Conservation (phyloP, 2,329 filamentous ascomycete species). For the Botryotinia calthae region DNA sequence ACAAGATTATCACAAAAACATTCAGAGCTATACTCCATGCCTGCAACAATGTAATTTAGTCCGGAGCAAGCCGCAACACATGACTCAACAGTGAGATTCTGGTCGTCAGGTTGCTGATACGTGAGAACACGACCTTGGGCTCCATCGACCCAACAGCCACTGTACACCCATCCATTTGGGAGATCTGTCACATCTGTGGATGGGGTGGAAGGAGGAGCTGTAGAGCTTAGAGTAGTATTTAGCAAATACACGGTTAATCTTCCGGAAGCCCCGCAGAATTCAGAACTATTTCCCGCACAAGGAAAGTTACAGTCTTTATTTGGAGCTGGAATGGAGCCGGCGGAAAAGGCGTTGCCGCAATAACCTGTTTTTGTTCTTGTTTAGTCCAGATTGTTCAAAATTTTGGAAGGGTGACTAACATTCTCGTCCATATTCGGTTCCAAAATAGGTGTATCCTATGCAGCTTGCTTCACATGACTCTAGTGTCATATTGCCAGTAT, state of each 20-base stretch:
- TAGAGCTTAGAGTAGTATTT: conserved; percentile 14
- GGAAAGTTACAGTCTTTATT: conserved; percentile 31
- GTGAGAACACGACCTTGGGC: conserved; percentile 26
- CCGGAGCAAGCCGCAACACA: conserved; percentile 36
- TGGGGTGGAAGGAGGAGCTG: neutral
- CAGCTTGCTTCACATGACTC: conserved; percentile 32
- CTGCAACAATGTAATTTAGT: conserved; percentile 29
- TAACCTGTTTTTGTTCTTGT: conserved; percentile 24
- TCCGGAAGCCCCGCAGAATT: conserved; percentile 40
- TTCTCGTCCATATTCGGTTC: conserved; percentile 35
- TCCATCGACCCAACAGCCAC: conserved; percentile 32
- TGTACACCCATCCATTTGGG: conserved; percentile 29
- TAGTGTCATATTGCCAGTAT: conserved; percentile 35
- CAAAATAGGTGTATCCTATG: conserved; percentile 33
- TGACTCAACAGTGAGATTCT: conserved; percentile 34
- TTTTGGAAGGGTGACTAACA: conserved; percentile 24
- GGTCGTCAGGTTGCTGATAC: conserved; percentile 26
- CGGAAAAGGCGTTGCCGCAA: conserved; percentile 31
- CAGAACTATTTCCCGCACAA: conserved; percentile 36
- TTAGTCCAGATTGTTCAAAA: neutral
- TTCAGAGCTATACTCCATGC: conserved; percentile 27
- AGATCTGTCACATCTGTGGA: conserved; percentile 20
- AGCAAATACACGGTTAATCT: conserved; percentile 32
- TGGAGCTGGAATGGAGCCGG: conserved; percentile 27
- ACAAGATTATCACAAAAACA: conserved; percentile 36